Base-by-base conservation (phyloP, 208 protist genomes). In the Leishmania major region DNA sequence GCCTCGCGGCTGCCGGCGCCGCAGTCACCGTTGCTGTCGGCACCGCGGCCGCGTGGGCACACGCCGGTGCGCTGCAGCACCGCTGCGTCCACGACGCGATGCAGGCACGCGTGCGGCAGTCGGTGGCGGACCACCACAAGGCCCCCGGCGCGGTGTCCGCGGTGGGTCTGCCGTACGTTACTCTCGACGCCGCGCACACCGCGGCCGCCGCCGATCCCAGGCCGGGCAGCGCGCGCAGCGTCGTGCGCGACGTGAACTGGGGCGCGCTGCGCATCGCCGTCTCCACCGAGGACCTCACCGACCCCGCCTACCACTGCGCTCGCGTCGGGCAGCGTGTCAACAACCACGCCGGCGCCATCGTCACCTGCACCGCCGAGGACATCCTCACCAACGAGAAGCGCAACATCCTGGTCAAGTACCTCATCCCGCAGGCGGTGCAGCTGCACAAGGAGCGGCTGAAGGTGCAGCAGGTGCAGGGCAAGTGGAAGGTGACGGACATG, bases 361-460 rank as follows among this genome's bases (percentile, higher is more conserved):
- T 78, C 4, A 78, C 43, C 10, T 94, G 91, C 83, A 81, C 66
- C 0, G 35, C 47, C 5, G 51, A 60, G 3, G 82, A 89, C 78
- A 73, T 93, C 22, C 74, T 96, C 8, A 93, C 87, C 1, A 53
- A 75, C 1, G 79, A 77, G 43, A 92, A 92, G 81, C 80, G 80
- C 37, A 11, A 31, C 4, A 80, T 85, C 5, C 73, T 95, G 22
- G 37, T 78, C n/a, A 71, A 81, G 1, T 25, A 81, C 28, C 69
- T 94, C 31, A 28, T 96, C 35, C 90, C 91, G 28, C 28, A 57
- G 45, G 93, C 91, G 7, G 7, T 94, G 15, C 72, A 84, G 77
- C 77, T 93, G 86, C 90, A 95, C 86, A 62, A 28, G n/a, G 89
- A 93, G 1, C 88, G 90, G 3, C 83, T 96, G 49, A 75, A 73